Evolutionary conservation across 208 protist genomes (phyloP).

Genomic region (Wallacemonas sp.): DNA sequence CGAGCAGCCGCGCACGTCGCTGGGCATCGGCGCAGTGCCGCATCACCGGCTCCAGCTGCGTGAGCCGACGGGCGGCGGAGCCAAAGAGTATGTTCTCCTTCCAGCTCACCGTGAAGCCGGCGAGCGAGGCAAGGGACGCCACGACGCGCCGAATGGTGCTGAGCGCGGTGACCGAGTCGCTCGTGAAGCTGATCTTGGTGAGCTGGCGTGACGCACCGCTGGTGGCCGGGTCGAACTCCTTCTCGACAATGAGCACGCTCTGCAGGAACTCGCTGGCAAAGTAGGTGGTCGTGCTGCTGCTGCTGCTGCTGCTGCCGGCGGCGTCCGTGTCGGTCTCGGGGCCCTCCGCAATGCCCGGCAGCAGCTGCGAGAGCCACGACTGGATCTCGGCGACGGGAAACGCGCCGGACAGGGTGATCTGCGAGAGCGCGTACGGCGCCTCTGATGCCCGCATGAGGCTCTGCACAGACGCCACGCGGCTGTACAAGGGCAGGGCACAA

Average conservation of each 20-base stretch:
- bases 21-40: constrained; percentile 32
- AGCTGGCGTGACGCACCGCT: constrained; percentile 11
- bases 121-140: constrained; percentile 24
- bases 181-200: constrained; percentile 38
- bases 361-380: constrained; percentile 59
- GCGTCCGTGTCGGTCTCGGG: constrained; percentile 30
- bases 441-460: constrained; percentile 25
- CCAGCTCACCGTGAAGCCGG: constrained; percentile 30
- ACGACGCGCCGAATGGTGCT: constrained; percentile 38
- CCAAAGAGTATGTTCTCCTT: constrained; percentile 47
- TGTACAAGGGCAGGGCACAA: constrained; percentile 66
- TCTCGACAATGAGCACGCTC: constrained; percentile 38
- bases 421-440: constrained; percentile 41
- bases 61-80: constrained; percentile 40
- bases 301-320: too few relatives aligned
- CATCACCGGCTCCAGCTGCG: constrained; percentile 53
- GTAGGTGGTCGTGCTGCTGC: constrained; percentile 31
- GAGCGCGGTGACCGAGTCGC: constrained; percentile 58
- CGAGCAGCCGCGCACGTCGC: constrained; percentile 42
- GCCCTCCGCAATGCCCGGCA: constrained; percentile 57
- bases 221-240: constrained; percentile 28
- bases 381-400: constrained; percentile 54
- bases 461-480: constrained; percentile 43
- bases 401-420: constrained; percentile 45
- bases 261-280: constrained; percentile 63